Evolutionary conservation across 192 early-diverging fungal genomes (phyloP), one percentile per base, ranked within the genome.

Genomic region (Podila epigama): DNA sequence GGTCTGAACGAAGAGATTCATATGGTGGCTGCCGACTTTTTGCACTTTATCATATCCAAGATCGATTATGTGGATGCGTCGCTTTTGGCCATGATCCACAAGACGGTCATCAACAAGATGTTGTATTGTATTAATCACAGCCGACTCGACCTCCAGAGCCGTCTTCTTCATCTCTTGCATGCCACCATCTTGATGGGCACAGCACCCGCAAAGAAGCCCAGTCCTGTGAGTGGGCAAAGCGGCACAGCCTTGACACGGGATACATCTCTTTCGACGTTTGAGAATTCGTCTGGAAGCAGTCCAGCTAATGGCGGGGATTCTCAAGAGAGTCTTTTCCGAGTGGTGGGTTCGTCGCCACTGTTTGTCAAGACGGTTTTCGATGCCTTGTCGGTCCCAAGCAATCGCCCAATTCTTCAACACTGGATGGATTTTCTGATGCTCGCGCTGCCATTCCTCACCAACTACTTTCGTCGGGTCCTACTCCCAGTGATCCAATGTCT

Each of bases 341-440:
- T 68, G 22, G 44, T 73, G 3, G 56, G 51, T 10, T 83, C 86
- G 12, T 81, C 83, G 3, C 80, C 81, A 8, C 55, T 84, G 16
- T 87, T 92, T 58, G 81, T 87, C 15, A 84, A 84, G 44, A 87
- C 87, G 12, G 71, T 90, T 16, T 79, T 85, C 28, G 82, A 89
- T 58, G 89, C 92, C 2, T 69, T 94, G 22, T 82, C 85, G 0
- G 68, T 81, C 15, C 53, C 70, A 18, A 78, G 79, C 0, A 94
- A 94, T 63, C 86, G 91, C n/a, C 84, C 87, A 7, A 79, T 92
- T 27, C 63, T 94, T 15, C 89, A 90, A 29, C 81, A 90, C 51
- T 94, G 92, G 92, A 87, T 93, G 72, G 90, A 94, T 68, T 92
- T 93, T 61, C 73, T 93, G 65, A 66, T 88, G 37, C 65, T 84